Evolutionary conservation across 768 basidiomycete species (phyloP), one percentile per base, ranked within the genome.

Genomic region (Lactifluus subvellereus): DNA sequence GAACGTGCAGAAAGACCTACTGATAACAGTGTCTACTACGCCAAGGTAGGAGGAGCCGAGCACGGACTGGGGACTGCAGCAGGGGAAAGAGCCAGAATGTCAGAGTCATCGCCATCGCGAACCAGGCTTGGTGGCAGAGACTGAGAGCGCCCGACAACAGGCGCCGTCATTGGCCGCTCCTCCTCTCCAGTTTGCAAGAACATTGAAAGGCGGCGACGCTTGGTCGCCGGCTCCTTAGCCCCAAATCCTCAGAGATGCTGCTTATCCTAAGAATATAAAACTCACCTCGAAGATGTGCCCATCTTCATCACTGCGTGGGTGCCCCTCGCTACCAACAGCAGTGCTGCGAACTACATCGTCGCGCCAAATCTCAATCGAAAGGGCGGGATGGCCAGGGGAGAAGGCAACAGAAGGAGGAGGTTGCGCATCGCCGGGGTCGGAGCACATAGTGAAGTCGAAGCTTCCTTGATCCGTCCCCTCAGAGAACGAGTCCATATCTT

Each of bases 401-500:
- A 66, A 68, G 9, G 70, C 67, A 30, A 68, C 65, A 5, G 66
- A 67, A 5, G 43, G 58, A 1, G 40, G 58, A 22, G 20, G 54
- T 40, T 35, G 58, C 11, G 33, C 30, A 27, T 60, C 64, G 16
- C 47, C 66, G 7, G 35, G 30, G 47, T 67, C 65, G 38, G 62
- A 66, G 58, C 59, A 71, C 59, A 78, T 71, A 45, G 77, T 69
- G 56, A 77, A 80, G 65, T 81, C 80, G 71, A 82, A 83, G 64
- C 80, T 81, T 50, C 83, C 82, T 60, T 73, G 71, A 16, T 76
- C 78, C 9, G 80, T 82, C 37, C 83, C 83, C 52, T 84, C 82
- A n/a, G 82, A 82, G 74, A 85, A 85, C 58, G 81, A 79, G 64
- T 84, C 83, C 37, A 78, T 70, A 69, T 85, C 84, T 71, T 80